These are phyloP conservation scores for Lycium ferocissimum DNA, from an alignment of 257 asterid species.

Conservation along the genomic window DNA sequence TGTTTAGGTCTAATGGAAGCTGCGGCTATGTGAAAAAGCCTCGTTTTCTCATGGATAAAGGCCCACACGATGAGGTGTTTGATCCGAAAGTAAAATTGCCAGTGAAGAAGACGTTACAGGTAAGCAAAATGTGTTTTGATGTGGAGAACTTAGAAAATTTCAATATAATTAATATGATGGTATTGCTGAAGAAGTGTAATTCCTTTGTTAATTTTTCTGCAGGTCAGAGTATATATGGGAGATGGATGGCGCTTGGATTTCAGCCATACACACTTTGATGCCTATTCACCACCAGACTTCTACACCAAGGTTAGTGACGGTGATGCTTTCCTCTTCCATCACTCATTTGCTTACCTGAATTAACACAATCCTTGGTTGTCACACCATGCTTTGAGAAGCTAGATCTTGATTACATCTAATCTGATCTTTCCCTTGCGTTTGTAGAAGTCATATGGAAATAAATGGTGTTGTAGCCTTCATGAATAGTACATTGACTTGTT, in stretches of 20 bases:
- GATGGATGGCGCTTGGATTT: conserved; percentile 98
- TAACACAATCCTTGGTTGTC: background rate
- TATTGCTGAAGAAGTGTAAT: background rate
- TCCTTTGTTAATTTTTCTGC: conserved; percentile 16
- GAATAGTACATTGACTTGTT: background rate
- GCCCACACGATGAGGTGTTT: conserved; percentile 57
- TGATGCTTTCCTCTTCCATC: background rate
- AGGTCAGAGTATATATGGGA: conserved; percentile 87
- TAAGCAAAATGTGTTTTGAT: conserved; percentile 31
- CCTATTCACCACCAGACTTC: conserved; percentile 95
- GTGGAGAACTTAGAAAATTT: background rate
- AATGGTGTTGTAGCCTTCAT: background rate
- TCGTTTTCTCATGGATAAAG: conserved; percentile 62
- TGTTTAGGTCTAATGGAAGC: conserved; percentile 86
- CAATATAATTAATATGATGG: background rate
- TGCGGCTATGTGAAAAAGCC: conserved; percentile 92
- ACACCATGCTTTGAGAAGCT: background rate
- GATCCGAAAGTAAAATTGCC: conserved; percentile 82
- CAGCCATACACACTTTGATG: conserved; percentile 91
- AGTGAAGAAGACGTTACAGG: conserved; percentile 75
- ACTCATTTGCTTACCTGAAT: conserved; percentile 7
- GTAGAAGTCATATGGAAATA: background rate
- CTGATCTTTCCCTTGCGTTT: background rate
- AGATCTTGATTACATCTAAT: background rate
- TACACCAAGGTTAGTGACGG: conserved; percentile 70